Conservation (phyloP, 805 yeast species). For the Komagataella mondaviorum region DNA sequence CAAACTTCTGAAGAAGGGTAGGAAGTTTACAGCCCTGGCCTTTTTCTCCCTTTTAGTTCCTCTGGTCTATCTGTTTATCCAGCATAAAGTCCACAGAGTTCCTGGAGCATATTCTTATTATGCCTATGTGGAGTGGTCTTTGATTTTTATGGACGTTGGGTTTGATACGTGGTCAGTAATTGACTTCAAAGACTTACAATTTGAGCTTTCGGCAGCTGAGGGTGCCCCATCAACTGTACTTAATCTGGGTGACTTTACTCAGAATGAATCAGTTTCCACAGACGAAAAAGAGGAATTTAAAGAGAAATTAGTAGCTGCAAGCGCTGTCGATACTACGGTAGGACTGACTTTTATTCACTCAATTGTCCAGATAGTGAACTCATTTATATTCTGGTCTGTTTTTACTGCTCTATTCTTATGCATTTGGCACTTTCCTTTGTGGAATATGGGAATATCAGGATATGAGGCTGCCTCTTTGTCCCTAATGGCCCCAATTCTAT, state of each 20-base stretch:
- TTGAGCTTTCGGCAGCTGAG: conserved; percentile 22
- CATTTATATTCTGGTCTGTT: conserved; percentile 78
- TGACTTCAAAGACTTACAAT: conserved; percentile 55
- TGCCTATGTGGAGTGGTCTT: conserved; percentile 90
- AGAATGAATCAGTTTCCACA: not conserved
- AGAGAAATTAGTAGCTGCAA: not conserved
- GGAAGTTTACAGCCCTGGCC: conserved; percentile 35
- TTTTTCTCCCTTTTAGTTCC: conserved; percentile 75
- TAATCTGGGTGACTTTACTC: not conserved
- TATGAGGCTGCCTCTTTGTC: conserved; percentile 64
- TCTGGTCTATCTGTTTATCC: conserved; percentile 76
- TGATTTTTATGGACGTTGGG: conserved; percentile 69
- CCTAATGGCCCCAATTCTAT: conserved; percentile 43
- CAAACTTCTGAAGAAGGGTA: conserved; percentile 35
- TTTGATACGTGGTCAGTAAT: conserved; percentile 71
- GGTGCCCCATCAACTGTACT: conserved; percentile 7
- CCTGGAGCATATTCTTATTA: conserved; percentile 95
- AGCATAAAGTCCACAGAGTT: conserved; percentile 76
- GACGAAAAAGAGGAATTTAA: not conserved
- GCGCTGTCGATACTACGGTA: not conserved
- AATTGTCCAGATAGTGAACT: conserved; percentile 37
- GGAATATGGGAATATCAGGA: conserved; percentile 97
- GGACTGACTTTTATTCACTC: conserved; percentile 20
- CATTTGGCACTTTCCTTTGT: conserved; percentile 94
- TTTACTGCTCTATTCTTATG: conserved; percentile 70